These are phyloP conservation scores for Urtica urens DNA, from an alignment of 306 rosid genomes.

Conservation along the genomic window DNA sequence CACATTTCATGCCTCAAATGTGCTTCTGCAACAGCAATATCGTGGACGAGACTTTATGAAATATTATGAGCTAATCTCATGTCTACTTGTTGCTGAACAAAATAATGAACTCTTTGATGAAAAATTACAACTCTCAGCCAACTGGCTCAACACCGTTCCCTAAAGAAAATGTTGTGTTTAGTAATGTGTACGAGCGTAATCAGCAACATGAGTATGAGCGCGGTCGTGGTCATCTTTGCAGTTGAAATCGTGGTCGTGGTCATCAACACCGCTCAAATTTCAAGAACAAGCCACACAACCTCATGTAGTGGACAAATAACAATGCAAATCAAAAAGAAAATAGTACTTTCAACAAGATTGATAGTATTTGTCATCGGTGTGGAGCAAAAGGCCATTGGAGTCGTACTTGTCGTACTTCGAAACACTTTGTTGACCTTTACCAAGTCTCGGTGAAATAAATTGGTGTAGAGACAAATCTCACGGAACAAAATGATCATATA, in stretches of 20 bases:
- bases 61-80: neutral
- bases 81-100: neutral
- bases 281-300: neutral
- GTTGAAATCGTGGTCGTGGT: neutral
- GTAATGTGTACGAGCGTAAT: neutral
- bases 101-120: constrained; percentile 1
- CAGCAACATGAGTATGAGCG: no score
- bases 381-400: neutral
- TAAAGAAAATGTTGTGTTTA: neutral
- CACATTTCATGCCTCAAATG: neutral
- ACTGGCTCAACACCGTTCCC: neutral
- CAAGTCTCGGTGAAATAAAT: neutral
- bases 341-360: neutral
- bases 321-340: neutral
- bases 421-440: neutral
- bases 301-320: neutral
- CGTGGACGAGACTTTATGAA: neutral
- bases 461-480: neutral
- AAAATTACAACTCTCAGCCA: neutral
- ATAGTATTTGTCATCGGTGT: neutral
- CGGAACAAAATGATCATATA: neutral
- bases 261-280: neutral
- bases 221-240: no score
- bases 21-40: neutral
- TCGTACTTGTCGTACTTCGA: neutral